Conservation (phyloP, 192 early-diverging fungal species). For the Coemansia sp. region DNA sequence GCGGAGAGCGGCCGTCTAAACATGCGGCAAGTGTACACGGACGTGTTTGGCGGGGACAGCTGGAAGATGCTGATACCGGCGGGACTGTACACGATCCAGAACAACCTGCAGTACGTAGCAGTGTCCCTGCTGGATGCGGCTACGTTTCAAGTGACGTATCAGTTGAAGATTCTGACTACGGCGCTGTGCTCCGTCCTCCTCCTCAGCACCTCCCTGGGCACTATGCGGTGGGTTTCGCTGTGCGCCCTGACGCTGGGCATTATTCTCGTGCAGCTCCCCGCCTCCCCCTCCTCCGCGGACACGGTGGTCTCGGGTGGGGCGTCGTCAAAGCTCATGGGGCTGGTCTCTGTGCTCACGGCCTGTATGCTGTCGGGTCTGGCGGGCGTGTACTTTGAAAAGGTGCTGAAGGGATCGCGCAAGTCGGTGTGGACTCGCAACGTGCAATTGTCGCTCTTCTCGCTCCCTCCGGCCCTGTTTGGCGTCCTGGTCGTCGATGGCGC, state of each 20-base stretch:
- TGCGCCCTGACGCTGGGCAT: conserved; percentile 83
- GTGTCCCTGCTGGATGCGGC: conserved; percentile 86
- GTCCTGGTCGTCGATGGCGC: conserved; percentile 75
- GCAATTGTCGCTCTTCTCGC: conserved; percentile 84
- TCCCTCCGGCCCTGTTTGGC: conserved; percentile 76
- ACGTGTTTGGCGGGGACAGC: conserved; percentile 65
- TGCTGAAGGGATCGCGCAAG: conserved; percentile 81
- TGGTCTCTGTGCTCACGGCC: conserved; percentile 77
- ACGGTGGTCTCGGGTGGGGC: background rate
- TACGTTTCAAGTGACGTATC: conserved; percentile 96
- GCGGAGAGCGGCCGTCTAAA: background rate
- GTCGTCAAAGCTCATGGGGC: conserved; percentile 59
- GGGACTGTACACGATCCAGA: conserved; percentile 89
- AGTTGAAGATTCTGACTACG: conserved; percentile 95
- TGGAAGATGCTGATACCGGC: conserved; percentile 88
- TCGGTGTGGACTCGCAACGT: conserved; percentile 92
- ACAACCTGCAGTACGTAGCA: conserved; percentile 93
- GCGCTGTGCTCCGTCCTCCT: conserved; percentile 89
- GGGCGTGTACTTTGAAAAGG: conserved; percentile 98
- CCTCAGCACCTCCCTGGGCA: conserved; percentile 65
- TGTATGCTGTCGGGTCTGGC: conserved; percentile 92
- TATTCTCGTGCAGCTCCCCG: conserved; percentile 77
- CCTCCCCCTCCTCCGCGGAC: conserved; percentile 13
- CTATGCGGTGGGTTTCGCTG: conserved; percentile 81
- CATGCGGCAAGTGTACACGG: conserved; percentile 15